A percentile compares a stretch with the other conserved stretches of the same genome.
These are phyloP conservation scores for Dipsacomyces acuminosporus DNA, from an alignment of 371 early-diverging fungal genomes.

Conservation along the genomic window DNA sequence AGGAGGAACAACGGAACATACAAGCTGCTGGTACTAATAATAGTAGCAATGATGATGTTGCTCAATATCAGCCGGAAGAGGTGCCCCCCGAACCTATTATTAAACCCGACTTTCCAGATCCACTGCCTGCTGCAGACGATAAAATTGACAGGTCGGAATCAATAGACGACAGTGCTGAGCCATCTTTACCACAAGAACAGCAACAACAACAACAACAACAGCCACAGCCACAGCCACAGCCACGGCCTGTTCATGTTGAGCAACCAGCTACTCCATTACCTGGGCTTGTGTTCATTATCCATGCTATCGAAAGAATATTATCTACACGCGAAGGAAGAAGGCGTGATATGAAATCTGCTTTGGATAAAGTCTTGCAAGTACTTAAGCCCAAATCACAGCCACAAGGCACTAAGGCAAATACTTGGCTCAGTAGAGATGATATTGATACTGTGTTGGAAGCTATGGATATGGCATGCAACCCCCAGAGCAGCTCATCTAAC, in stretches of 20 bases:
- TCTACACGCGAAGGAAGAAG: constrained; percentile 50
- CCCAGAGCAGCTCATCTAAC: constrained; percentile 49
- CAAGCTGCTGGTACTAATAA: too few relatives aligned
- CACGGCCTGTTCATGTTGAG: not conserved
- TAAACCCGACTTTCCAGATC: too few relatives aligned
- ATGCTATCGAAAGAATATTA: constrained; percentile 60
- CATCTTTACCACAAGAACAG: not conserved
- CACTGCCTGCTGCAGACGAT: too few relatives aligned
- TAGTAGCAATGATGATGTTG: too few relatives aligned
- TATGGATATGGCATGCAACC: constrained; percentile 56
- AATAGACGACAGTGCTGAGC: not conserved
- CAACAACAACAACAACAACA: not conserved
- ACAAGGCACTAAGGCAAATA: constrained; percentile 6
- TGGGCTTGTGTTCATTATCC: constrained; percentile 57
- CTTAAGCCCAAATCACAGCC: constrained; percentile 48
- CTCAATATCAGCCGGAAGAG: too few relatives aligned
- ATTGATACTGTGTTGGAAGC: constrained; percentile 56
- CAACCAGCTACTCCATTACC: constrained; percentile 19
- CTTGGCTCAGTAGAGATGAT: constrained; percentile 33
- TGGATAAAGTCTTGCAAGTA: constrained; percentile 52
- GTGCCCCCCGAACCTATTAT: too few relatives aligned
- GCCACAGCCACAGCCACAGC: not conserved
- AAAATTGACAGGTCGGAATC: too few relatives aligned
- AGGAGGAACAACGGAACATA: not conserved
- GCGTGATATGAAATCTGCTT: constrained; percentile 33